Evolutionary conservation across 2,329 filamentous ascomycete species (phyloP).

Genomic region (Pseudogymnoascus sp.): DNA sequence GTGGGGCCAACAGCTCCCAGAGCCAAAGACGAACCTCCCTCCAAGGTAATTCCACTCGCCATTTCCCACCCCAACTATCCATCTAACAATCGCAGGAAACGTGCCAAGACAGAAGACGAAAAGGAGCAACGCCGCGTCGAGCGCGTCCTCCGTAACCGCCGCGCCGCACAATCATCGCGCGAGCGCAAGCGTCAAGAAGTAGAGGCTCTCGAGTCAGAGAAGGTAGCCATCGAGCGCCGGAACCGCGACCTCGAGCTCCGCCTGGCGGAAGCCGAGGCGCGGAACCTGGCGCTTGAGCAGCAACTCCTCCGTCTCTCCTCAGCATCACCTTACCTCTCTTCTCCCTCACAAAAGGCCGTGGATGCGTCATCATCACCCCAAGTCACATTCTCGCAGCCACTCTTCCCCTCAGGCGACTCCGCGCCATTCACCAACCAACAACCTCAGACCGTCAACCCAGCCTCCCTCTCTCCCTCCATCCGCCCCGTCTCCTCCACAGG

Average conservation of each 20-base stretch:
- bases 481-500: constrained; percentile 34
- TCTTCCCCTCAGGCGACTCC: constrained; percentile 44
- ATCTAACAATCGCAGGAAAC: constrained; percentile 57
- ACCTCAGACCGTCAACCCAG: constrained; percentile 50
- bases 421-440: constrained; percentile 28
- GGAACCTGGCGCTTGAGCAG: constrained; percentile 22
- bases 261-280: constrained; percentile 34
- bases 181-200: constrained; percentile 63
- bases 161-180: constrained; percentile 90
- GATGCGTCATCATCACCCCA: constrained; percentile 25
- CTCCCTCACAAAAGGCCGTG: constrained; percentile 12
- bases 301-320: constrained; percentile 35
- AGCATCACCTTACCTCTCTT: constrained; percentile 38
- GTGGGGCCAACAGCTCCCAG: constrained; percentile 94
- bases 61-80: constrained; percentile 8
- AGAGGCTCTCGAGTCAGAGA: constrained; percentile 67
- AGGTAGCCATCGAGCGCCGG: constrained; percentile 58
- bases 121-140: constrained; percentile 98
- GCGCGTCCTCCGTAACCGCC: constrained; percentile 91
- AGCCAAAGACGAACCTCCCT: constrained; percentile 92
- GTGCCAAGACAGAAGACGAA: constrained; percentile 96
- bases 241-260: constrained; percentile 64
- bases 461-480: constrained; percentile 51
- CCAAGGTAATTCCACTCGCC: constrained; percentile 54
- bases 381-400: constrained; percentile 51